Base-by-base conservation (phyloP, 2,329 filamentous ascomycete species). In the Phialophora chinensis region DNA sequence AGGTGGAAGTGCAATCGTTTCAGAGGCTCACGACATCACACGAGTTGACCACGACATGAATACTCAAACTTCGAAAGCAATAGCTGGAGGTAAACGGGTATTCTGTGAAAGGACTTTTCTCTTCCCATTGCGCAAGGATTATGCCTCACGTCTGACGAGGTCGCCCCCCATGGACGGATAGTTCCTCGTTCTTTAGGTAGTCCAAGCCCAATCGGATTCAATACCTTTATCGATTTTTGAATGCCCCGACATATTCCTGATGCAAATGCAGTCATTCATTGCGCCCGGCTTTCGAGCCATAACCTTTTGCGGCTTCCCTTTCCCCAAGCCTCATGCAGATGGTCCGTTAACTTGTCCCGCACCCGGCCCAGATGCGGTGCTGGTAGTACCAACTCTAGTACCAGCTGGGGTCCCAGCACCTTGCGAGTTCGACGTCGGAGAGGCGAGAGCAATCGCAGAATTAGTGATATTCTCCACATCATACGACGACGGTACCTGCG, bases 401-500 rank as follows among this genome's bases (percentile, higher is more conserved):
- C 20, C 49, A 52, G 49, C n/a, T 52, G 25, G 20, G 5, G 20
- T 29, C 12, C 17, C 49, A 52, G 25, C 49, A 52, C n/a, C 20
- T 29, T 52, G 49, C 20, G 25, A 27, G 20, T 52, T 52, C 25
- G 20, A 20, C 6, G 20, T 29, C 27, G 20, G 10, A 27, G 25
- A 25, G 20, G 23, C 12, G 14, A 10, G 4, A 11, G 20, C 49
- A 5, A 29, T 17, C 20, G 25, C 49, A 27, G 20, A 14, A 52
- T 52, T 52, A 23, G 11, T 65, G 35, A 70, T 63, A 38, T 73
- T 75, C 64, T 79, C 80, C 49, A 78, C 53, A 57, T 81, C 78
- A 66, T 79, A 80, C 7, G 77, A 77, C 38, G 79, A 79, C 10
- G 76, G 74, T 29, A 66, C 60, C 54, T 70, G 66, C n/a, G 81